Conservation (phyloP, 2,329 filamentous ascomycete species). For the Pseudogymnoascus sp. region DNA sequence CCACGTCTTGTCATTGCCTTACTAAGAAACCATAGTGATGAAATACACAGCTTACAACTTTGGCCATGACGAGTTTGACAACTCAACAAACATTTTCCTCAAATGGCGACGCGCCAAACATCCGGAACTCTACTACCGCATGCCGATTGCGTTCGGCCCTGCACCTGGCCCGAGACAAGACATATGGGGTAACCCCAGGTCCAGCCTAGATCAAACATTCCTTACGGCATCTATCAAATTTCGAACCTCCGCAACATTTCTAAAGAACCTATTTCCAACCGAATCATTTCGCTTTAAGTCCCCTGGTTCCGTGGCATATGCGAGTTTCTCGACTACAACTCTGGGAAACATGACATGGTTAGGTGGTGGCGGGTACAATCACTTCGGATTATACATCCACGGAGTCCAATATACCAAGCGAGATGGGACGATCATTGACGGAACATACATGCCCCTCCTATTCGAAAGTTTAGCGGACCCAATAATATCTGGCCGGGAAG, state of each 20-base stretch:
- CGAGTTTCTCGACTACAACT: constrained; percentile 35
- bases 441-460: constrained; percentile 47
- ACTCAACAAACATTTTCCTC: constrained; percentile 38
- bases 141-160: constrained; percentile 35
- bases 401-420: constrained; percentile 50
- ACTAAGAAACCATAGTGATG: constrained; percentile 18
- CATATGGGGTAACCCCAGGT: constrained; percentile 11
- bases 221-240: constrained; percentile 32
- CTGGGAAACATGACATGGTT: constrained; percentile 53
- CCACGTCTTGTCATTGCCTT: not conserved
- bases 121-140: constrained; percentile 31
- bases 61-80: constrained; percentile 47
- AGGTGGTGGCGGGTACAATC: constrained; percentile 51
- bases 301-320: constrained; percentile 32
- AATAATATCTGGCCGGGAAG: constrained; percentile 50
- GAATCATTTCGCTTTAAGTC: constrained; percentile 29
- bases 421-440: constrained; percentile 40
- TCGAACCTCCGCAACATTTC: constrained; percentile 34
- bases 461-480: constrained; percentile 56
- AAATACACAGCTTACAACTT: constrained; percentile 38
- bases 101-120: constrained; percentile 39
- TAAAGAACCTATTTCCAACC: constrained; percentile 35
- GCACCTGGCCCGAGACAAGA: constrained; percentile 21
- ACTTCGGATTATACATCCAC: constrained; percentile 56
- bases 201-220: constrained; percentile 8